Base-by-base conservation (phyloP, 1,139 yeast species). In the Torulaspora pretoriensis region DNA sequence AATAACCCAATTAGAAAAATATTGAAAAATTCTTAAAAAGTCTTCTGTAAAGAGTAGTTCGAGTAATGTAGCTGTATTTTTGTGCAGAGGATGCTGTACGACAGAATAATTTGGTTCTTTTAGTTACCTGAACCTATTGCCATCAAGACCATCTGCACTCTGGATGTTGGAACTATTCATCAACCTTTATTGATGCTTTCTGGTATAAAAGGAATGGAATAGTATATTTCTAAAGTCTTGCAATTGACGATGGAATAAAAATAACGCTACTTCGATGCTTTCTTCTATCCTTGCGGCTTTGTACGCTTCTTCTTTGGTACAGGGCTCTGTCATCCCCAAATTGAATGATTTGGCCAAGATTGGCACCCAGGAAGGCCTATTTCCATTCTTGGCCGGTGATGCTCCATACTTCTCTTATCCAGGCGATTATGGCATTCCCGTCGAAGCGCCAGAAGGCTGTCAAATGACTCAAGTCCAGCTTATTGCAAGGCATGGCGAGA, bases 401-500 rank as follows among this genome's bases (percentile, higher is more conserved):
- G 77, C 74, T 1, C 79, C 80, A 4, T 74, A 65, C 48, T 58
- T 69, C 25, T 57, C 65, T 35, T 67, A 68, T 25, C 62, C 67
- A 8, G 36, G 17, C 9, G 74, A 75, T 9, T 69, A 57, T 47
- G 80, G 79, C 5, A 64, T 75, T 36, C 59, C 63, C 38, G 59
- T 67, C 7, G 68, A 65, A 22, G 54, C 67, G 1, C 88, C 89
- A 8, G 68, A 60, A 3, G 70, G 71, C 39, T 77, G 86, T 58
- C 61, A 68, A 8, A 70, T 82, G 39, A 81, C 80, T 49, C 88
- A 81, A 61, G 85, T 81, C n/a, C 81, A 79, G 52, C 64, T 79
- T 49, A 65, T 79, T 40, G 71, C 75, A 47, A 75, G 92, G 59
- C 92, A 84, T 55, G 92, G 90, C n/a, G 89, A 82, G 58, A 69